These are phyloP conservation scores for Sergeia podlipaevii DNA, from an alignment of 208 protist genomes.

Conservation along the genomic window DNA sequence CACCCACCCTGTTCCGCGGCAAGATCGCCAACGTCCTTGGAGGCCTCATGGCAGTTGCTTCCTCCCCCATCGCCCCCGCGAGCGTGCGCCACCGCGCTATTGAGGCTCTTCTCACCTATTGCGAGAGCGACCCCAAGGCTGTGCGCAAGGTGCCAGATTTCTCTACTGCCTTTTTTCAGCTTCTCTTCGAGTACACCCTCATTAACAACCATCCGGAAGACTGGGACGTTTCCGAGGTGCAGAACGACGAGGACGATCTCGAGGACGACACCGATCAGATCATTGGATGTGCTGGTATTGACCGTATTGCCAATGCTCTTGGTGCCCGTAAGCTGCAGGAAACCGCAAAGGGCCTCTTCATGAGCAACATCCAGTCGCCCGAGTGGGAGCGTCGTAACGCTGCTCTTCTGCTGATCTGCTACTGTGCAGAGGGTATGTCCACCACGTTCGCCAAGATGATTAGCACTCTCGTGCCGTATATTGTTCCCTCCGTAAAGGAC, in stretches of 20 bases:
- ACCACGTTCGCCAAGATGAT: slow-evolving; percentile 59
- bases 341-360: slow-evolving; percentile 61
- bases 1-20: slow-evolving; percentile 46
- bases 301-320: slow-evolving; percentile 69
- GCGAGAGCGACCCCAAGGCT: slow-evolving; percentile 74
- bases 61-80: slow-evolving; percentile 35
- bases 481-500: slow-evolving; percentile 51
- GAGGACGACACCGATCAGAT: slow-evolving; percentile 59
- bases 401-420: slow-evolving; percentile 69
- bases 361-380: slow-evolving; percentile 54
- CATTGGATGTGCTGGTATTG: slow-evolving; percentile 63
- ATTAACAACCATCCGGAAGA: slow-evolving; percentile 52
- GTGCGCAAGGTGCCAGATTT: slow-evolving; percentile 81
- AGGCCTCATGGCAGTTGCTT: slow-evolving; percentile 74
- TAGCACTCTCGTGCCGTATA: slow-evolving; percentile 34
- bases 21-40: slow-evolving; percentile 45
- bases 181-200: slow-evolving; percentile 85
- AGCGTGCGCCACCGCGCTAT: slow-evolving; percentile 76
- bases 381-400: slow-evolving; percentile 78
- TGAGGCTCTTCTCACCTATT: slow-evolving; percentile 75
- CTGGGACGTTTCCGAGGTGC: slow-evolving; percentile 53
- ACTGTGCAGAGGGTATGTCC: slow-evolving; percentile 66
- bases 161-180: slow-evolving; percentile 65
- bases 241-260: slow-evolving; percentile 60
- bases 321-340: slow-evolving; percentile 75